Evolutionary conservation across 2,329 filamentous ascomycete species (phyloP).

Genomic region (Colletotrichum spaethianum): DNA sequence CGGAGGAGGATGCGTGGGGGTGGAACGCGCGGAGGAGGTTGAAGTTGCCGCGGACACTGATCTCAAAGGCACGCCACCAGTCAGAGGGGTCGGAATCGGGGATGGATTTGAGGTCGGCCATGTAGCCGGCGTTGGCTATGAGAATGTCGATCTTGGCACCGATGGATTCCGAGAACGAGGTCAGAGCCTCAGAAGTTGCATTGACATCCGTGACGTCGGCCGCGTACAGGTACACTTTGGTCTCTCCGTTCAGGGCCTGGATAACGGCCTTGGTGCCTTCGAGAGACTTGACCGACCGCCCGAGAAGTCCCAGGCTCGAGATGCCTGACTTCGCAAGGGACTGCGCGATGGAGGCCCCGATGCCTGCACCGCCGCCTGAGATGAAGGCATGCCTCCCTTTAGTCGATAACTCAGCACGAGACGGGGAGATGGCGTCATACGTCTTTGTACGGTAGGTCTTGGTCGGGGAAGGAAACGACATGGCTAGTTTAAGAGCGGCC

Average conservation of each 20-base stretch:
- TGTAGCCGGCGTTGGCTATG: slow-evolving; percentile 47
- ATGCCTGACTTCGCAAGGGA: slow-evolving; percentile 58
- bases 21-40: slow-evolving; percentile 63
- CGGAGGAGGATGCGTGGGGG: slow-evolving; percentile 46
- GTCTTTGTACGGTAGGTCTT: slow-evolving; percentile 38
- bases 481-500: neutral
- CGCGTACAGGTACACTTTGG: slow-evolving; percentile 40
- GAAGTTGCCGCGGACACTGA: slow-evolving; percentile 65
- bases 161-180: slow-evolving; percentile 4
- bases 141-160: slow-evolving; percentile 46
- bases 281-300: slow-evolving; percentile 47
- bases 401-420: slow-evolving; percentile 44
- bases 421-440: slow-evolving; percentile 48
- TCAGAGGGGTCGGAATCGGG: slow-evolving; percentile 41
- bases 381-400: slow-evolving; percentile 64
- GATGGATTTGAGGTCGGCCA: slow-evolving; percentile 41
- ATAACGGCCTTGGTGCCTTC: slow-evolving; percentile 44
- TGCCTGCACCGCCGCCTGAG: slow-evolving; percentile 68
- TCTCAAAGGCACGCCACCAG: slow-evolving; percentile 53
- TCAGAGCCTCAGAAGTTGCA: slow-evolving; percentile 31
- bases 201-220: slow-evolving; percentile 41
- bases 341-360: slow-evolving; percentile 61
- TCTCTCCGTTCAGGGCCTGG: slow-evolving; percentile 39
- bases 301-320: slow-evolving; percentile 64
- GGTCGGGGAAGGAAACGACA: slow-evolving; percentile 44